Percentiles rank a stretch among this genome's conserved stretches.
phyloP scores from a whole-genome alignment of 768 basidiomycete genomes.

The Kwoniella bestiolae region DNA sequence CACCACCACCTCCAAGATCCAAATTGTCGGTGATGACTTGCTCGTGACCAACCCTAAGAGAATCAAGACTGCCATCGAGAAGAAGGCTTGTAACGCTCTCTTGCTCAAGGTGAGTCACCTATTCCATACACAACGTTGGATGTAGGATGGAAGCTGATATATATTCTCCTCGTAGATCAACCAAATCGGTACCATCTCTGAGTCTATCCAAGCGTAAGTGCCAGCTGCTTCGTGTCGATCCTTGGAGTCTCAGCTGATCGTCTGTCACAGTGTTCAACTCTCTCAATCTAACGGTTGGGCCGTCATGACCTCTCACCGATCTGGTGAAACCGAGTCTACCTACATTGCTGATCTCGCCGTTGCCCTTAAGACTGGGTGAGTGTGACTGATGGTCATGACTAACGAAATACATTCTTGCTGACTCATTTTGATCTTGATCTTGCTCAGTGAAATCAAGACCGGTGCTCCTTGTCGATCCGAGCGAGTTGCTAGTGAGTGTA shows the following conservation, averaged over 20 bases:
- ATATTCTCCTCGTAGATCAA: slow-evolving; percentile 67
- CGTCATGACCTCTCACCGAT: slow-evolving; percentile 99
- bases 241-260: slow-evolving; percentile 12
- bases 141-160: slow-evolving; percentile 11
- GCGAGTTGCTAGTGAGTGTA: slow-evolving; percentile 66
- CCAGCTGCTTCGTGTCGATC: not conserved
- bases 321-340: slow-evolving; percentile 97
- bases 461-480: slow-evolving; percentile 95
- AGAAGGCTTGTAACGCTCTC: slow-evolving; percentile 99
- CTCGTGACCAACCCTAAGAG: slow-evolving; percentile 96
- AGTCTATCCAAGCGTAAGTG: slow-evolving; percentile 96
- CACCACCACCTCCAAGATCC: slow-evolving; percentile 61
- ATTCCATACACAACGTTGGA: not conserved
- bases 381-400: no score
- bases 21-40: slow-evolving; percentile 73
- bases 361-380: slow-evolving; percentile 65
- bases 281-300: slow-evolving; percentile 96
- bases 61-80: slow-evolving; percentile 98
- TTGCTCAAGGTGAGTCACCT: slow-evolving; percentile 72
- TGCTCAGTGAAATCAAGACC: slow-evolving; percentile 89
- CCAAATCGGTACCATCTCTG: slow-evolving; percentile 98
- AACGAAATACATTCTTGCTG: no score
- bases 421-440: not conserved
- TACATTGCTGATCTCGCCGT: slow-evolving; percentile 94
- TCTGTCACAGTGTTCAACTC: slow-evolving; percentile 78